Percentiles rank a stretch among this genome's conserved stretches.
These are phyloP conservation scores for Reticulomyxa filosa DNA, from an alignment of 78 protist genomes.

Conservation along the genomic window DNA sequence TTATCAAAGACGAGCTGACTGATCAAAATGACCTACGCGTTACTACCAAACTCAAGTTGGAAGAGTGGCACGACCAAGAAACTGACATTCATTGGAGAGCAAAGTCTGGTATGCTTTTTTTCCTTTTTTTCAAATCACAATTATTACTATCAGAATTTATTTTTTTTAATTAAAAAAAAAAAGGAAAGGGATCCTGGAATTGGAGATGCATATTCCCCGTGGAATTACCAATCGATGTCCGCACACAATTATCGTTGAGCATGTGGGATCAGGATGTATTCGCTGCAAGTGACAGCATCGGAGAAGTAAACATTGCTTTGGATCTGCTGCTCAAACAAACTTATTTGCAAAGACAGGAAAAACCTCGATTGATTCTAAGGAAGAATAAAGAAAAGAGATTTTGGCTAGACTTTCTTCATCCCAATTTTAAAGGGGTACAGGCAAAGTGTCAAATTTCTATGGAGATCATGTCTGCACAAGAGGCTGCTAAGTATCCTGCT, in stretches of 20 bases:
- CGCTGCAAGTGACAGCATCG: background rate
- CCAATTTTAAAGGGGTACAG: too few species aligned
- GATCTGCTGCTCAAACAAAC: too few species aligned
- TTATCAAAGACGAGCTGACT: background rate
- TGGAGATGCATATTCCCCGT: background rate
- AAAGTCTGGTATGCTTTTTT: too few species aligned
- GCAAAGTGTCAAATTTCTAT: background rate
- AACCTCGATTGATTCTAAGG: too few species aligned
- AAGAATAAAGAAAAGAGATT: too few species aligned
- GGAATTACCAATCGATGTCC: background rate
- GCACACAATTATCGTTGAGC: background rate
- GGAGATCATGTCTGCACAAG: background rate
- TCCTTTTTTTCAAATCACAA: too few species aligned
- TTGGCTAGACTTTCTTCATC: too few species aligned
- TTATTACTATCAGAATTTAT: too few species aligned
- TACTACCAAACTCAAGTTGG: background rate
- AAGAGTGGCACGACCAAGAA: background rate
- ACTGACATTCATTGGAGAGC: background rate
- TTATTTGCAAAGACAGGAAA: too few species aligned
- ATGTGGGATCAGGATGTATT: background rate
- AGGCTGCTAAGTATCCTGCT: background rate
- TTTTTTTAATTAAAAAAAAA: too few species aligned
- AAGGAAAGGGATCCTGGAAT: background rate
- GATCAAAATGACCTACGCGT: background rate
- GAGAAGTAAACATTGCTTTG: background rate